A percentile compares a stretch with the other conserved stretches of the same genome.
Conservation (phyloP, 2,329 filamentous ascomycete genomes). For the Endoconidiophora polonica region DNA sequence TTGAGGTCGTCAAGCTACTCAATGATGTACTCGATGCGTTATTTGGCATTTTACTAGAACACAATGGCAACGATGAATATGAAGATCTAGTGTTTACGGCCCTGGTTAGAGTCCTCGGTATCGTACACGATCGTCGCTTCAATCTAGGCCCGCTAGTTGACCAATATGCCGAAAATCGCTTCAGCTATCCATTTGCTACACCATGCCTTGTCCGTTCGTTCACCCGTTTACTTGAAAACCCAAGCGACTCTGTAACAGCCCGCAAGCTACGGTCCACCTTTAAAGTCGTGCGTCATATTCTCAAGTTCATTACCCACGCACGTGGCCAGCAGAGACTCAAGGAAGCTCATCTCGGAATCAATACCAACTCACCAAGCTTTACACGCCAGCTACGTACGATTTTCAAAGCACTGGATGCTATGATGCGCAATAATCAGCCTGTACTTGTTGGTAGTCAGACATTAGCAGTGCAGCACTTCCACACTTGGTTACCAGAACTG, state of each 20-base stretch:
- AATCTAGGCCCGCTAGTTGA: conserved; percentile 83
- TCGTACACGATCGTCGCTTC: conserved; percentile 87
- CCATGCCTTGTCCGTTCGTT: conserved; percentile 78
- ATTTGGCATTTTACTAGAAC: conserved; percentile 80
- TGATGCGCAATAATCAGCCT: conserved; percentile 78
- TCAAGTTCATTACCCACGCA: conserved; percentile 89
- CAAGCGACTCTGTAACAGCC: conserved; percentile 67
- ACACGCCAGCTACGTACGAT: conserved; percentile 69
- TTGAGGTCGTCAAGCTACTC: conserved; percentile 90
- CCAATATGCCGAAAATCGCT: conserved; percentile 71
- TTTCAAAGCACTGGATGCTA: conserved; percentile 72
- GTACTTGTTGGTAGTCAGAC: conserved; percentile 89
- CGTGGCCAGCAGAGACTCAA: conserved; percentile 76
- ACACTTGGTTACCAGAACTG: conserved; percentile 92
- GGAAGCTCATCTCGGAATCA: conserved; percentile 74
- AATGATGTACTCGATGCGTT: conserved; percentile 79
- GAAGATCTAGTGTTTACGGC: conserved; percentile 88
- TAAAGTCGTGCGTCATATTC: conserved; percentile 82
- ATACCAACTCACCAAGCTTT: conserved; percentile 54
- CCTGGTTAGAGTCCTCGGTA: conserved; percentile 75
- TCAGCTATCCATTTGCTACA: conserved; percentile 86
- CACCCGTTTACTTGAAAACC: conserved; percentile 63
- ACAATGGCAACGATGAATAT: conserved; percentile 79
- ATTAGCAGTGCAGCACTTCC: conserved; percentile 86
- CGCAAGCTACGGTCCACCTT: conserved; percentile 77